Evolutionary conservation across 176 grass and related monocot genomes (phyloP).

Genomic region (Coix lacrymajobi): DNA sequence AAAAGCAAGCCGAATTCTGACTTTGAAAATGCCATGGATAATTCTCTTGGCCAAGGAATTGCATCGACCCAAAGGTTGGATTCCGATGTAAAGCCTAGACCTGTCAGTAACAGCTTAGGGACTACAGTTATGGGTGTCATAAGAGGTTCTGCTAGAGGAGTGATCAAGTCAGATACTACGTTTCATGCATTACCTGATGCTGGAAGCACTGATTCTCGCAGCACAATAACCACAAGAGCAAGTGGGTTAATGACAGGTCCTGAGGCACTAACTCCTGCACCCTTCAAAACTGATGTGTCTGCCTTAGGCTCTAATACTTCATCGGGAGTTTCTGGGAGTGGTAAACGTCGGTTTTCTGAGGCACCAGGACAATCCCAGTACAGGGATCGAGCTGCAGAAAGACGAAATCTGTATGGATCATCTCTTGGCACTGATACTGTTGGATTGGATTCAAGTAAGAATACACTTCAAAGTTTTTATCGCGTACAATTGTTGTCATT

Average conservation of each 20-base stretch:
- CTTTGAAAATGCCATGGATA: slow-evolving; percentile 41
- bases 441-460: slow-evolving; percentile 80
- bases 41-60: slow-evolving; percentile 45
- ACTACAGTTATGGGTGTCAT: slow-evolving; percentile 78
- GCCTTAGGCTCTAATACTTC: slow-evolving; percentile 51
- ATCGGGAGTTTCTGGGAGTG: slow-evolving; percentile 50
- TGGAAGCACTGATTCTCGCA: slow-evolving; percentile 10
- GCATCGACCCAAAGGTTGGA: slow-evolving; percentile 35
- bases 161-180: slow-evolving; percentile 58
- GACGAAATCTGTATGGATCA: slow-evolving; percentile 78
- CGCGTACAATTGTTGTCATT: not conserved
- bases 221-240: slow-evolving; percentile 20
- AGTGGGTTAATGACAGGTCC: slow-evolving; percentile 24
- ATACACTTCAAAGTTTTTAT: not conserved
- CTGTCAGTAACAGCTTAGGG: slow-evolving; percentile 56
- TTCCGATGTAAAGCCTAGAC: slow-evolving; percentile 57
- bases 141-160: slow-evolving; percentile 78
- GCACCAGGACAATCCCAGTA: slow-evolving; percentile 64
- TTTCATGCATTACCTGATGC: slow-evolving; percentile 41
- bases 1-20: slow-evolving; percentile 63
- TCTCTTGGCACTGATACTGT: slow-evolving; percentile 37
- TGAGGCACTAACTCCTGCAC: slow-evolving; percentile 25
- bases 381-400: slow-evolving; percentile 95
- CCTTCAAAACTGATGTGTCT: slow-evolving; percentile 83
- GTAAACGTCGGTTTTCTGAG: slow-evolving; percentile 91